A percentile compares a stretch with the other conserved stretches of the same genome.
Conservation (phyloP, 75 land plant genomes). For the Picea glauca region DNA sequence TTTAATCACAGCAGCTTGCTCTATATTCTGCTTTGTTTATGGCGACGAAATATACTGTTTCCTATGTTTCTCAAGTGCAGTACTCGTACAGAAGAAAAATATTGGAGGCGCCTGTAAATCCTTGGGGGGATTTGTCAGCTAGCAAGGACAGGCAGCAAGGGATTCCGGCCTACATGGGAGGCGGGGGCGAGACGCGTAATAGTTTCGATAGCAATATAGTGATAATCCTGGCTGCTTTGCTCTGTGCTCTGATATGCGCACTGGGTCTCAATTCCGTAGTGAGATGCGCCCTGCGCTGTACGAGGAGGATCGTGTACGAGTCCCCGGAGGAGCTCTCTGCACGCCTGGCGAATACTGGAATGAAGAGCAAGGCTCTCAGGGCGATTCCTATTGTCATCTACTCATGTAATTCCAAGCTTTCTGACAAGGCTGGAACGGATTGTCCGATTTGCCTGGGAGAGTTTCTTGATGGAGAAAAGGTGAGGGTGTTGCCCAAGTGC, state of each 20-base stretch:
- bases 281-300: slow-evolving; percentile 33
- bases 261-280: slow-evolving; percentile 58
- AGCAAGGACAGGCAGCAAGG: too few relatives aligned
- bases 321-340: slow-evolving; percentile 11
- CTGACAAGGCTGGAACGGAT: slow-evolving; percentile 12
- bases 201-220: slow-evolving; percentile 64
- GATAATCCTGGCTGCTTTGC: slow-evolving; percentile 57
- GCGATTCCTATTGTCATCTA: slow-evolving; percentile 19
- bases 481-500: slow-evolving; percentile 34
- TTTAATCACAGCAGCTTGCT: too few relatives aligned
- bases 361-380: slow-evolving; percentile 43
- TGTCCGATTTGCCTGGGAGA: slow-evolving; percentile 38
- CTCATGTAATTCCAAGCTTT: neutral
- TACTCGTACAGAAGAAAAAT: too few relatives aligned
- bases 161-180: too few relatives aligned
- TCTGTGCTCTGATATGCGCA: slow-evolving; percentile 55
- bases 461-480: slow-evolving; percentile 24
- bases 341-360: slow-evolving; percentile 22
- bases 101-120: too few relatives aligned
- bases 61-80: too few relatives aligned
- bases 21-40: too few relatives aligned
- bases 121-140: too few relatives aligned
- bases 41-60: too few relatives aligned
- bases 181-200: neutral
- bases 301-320: slow-evolving; percentile 12